These are phyloP conservation scores for Paraphoma sp. DNA, from an alignment of 2,329 filamentous ascomycete species.

Conservation along the genomic window DNA sequence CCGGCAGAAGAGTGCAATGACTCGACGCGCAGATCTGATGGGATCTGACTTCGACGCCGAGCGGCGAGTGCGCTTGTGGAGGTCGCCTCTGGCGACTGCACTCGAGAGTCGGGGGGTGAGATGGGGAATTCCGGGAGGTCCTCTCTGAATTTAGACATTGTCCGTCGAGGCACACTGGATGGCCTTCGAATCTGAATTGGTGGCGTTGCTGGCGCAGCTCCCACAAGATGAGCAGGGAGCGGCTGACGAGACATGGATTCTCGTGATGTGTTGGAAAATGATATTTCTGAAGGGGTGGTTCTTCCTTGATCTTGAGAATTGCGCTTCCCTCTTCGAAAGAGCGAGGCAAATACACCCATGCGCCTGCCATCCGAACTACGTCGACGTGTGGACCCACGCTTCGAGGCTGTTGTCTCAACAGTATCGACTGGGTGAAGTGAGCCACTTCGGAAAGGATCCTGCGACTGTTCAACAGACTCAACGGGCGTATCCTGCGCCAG, in stretches of 20 bases:
- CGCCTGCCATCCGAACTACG: constrained; percentile 46
- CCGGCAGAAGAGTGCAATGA: constrained; percentile 29
- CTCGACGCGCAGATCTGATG: constrained; percentile 42
- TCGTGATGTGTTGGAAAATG: constrained; percentile 86
- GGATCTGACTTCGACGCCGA: constrained; percentile 46
- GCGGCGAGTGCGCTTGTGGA: constrained; percentile 49
- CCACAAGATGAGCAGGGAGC: constrained; percentile 57
- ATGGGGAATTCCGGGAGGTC: constrained; percentile 86
- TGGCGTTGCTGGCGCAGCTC: constrained; percentile 44
- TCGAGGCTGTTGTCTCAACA: constrained; percentile 38
- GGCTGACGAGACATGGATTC: constrained; percentile 76
- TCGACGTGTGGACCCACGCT: constrained; percentile 29
- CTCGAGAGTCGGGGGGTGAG: constrained; percentile 82
- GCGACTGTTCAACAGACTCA: constrained; percentile 51
- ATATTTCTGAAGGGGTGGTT: constrained; percentile 68
- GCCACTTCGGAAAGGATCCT: constrained; percentile 39
- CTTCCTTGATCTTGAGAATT: constrained; percentile 55
- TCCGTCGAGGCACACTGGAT: constrained; percentile 72
- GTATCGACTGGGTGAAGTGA: constrained; percentile 42
- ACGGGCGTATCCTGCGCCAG: constrained; percentile 37
- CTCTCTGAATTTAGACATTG: constrained; percentile 89
- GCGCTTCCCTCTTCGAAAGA: constrained; percentile 73
- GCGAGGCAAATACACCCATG: constrained; percentile 53
- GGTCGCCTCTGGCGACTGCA: constrained; percentile 77
- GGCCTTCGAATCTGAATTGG: constrained; percentile 53